These are phyloP conservation scores for Fraxinus excelsior DNA, from an alignment of 257 asterid species.

Conservation along the genomic window DNA sequence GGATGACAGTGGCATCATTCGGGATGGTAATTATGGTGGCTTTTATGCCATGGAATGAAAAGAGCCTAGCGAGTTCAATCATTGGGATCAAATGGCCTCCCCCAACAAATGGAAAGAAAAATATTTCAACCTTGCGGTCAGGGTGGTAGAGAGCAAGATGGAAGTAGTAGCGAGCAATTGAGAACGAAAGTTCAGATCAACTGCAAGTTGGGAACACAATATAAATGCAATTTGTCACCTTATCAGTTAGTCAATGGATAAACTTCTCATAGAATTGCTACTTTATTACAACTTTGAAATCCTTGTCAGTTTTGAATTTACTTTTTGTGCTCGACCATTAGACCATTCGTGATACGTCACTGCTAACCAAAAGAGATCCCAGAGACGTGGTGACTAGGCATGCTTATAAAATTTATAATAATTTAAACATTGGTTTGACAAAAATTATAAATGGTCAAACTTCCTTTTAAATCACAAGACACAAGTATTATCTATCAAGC, in stretches of 20 bases:
- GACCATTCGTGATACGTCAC: neutral
- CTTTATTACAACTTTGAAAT: neutral
- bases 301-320: neutral
- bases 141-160: neutral
- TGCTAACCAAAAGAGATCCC: neutral
- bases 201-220: neutral
- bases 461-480: too few relatives aligned
- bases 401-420: neutral
- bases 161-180: neutral
- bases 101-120: constrained; percentile 32
- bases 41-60: constrained; percentile 36
- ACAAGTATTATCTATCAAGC: too few relatives aligned
- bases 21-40: constrained; percentile 32
- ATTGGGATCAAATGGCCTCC: constrained; percentile 39
- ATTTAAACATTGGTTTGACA: too few relatives aligned
- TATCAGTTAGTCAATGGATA: neutral
- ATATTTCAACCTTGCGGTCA: neutral
- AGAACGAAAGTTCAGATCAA: neutral
- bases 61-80: constrained; percentile 30
- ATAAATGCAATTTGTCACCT: neutral
- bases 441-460: too few relatives aligned
- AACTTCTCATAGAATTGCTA: neutral
- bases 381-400: neutral
- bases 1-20: constrained; percentile 24
- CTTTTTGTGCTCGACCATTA: neutral